Evolutionary conservation across 2,329 filamentous ascomycete species (phyloP), one percentile per base, ranked within the genome.

Genomic region (Verticillium nubilum): DNA sequence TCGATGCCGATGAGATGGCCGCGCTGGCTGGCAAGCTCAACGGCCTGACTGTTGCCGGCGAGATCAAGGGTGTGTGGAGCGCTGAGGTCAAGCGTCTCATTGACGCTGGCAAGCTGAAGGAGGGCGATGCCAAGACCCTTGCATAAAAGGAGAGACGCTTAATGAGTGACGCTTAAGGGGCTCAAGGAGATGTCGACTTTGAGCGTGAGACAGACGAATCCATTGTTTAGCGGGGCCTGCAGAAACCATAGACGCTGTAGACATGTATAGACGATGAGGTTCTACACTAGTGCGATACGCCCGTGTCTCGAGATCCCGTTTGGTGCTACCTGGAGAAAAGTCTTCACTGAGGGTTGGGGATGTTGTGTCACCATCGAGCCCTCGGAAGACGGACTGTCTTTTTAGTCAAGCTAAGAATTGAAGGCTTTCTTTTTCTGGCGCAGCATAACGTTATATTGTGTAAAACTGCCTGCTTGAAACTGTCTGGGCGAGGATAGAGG

Each of bases 1-100:
- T 97, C 66, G 93, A 97, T 66, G 80, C 90, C 59, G 94, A 97
- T 67, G 93, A 98, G 83, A 86, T 98, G 69, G 93, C 93, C 47
- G 84, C 83, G 25, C 79, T 99, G 60, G 92, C 93, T 35, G 82
- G 80, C 68, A 94, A 94, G 80, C 85, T 99, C 61, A 88, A 86
- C 69, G 85, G 86, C 52, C 82, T 91, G 68, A 96, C 91, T 74
- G 86, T 94, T 63, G 87, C 86, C 23, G 86, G 84, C 65, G 91
- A 92, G 74, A 94, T 99, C 75, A 97, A 96, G 86, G 78, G 77
- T 59, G 87, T 92, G 58, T 98, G 93, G 85, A 79, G 78, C 65
- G 88, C 81, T 52, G 91, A 97, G 81, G 86, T 89, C 59, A 86
- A 89, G 81, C 84, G 88, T 64, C 84, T 98, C 35, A 83, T 95